Conservation (phyloP, 2,329 filamentous ascomycete genomes). For the Diaporthe destruens region DNA sequence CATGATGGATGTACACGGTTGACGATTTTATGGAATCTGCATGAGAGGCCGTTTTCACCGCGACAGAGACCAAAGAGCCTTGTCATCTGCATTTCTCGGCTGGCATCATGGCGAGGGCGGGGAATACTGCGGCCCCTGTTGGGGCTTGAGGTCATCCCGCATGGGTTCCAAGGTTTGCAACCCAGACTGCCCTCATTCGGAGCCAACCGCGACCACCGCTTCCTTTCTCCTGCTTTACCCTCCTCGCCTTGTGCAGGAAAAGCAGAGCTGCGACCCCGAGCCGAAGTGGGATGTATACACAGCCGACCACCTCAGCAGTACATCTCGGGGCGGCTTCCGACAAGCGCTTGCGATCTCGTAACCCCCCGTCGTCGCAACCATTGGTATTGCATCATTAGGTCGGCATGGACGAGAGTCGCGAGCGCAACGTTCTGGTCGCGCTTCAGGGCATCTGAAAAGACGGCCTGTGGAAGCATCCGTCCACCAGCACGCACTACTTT, state of each 20-base stretch:
- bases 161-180: not conserved
- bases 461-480: slow-evolving; percentile 40
- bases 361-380: not conserved
- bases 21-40: slow-evolving; percentile 61
- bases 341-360: not conserved
- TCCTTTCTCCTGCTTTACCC: slow-evolving; percentile 14
- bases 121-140: not conserved
- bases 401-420: not conserved
- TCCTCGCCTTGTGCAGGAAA: not conserved
- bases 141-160: not conserved
- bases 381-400: not conserved
- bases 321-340: not conserved
- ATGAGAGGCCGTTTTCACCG: slow-evolving; percentile 44
- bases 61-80: slow-evolving; percentile 37
- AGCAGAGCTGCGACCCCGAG: slow-evolving; percentile 9
- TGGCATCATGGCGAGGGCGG: slow-evolving; percentile 6
- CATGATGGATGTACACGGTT: slow-evolving; percentile 70
- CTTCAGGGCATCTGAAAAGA: not conserved
- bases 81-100: slow-evolving; percentile 34
- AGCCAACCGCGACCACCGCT: slow-evolving; percentile 14
- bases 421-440: not conserved
- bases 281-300: not conserved
- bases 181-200: not conserved
- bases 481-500: not conserved
- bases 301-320: not conserved